Base-by-base conservation (phyloP, 768 basidiomycete genomes). In the Phanerochaete sordida region DNA sequence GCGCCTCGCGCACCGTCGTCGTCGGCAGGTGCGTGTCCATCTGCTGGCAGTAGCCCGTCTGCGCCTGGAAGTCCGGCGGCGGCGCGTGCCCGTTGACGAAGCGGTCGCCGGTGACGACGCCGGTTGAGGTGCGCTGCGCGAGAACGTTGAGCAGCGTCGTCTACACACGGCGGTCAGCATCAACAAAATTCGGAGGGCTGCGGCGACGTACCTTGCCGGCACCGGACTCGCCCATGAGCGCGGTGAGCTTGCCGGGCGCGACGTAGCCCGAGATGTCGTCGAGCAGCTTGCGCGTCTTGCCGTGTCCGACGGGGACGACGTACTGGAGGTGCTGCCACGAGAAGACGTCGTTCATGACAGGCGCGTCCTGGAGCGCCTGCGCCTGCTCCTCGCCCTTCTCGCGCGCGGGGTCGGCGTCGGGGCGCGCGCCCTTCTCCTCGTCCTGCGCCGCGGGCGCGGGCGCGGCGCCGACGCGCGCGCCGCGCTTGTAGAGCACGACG, bases 1-100 rank as follows among this genome's bases (percentile, higher is more conserved):
- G 75, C 0, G 92, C 91, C 68, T 95, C 91, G 27, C 90, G 83
- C 15, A 95, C 91, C 3, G 91, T 94, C 1, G 84, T 74, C 9
- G 86, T 84, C 26, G 84, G 81, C 26, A 87, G 78, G 73, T 95
- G 93, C 0, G 85, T 87, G 64, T 93, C 91, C 79, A 84, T 84
- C 68, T 96, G 94, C 67, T 95, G 91, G 60, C 87, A 90, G 67
- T 93, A 95, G 0, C 91, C 92, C 50, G 84, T 85, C 72, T 84
- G 84, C 62, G 84, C 75, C 69, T 79, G 75, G 68, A 82, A 84
- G 56, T 84, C 80, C 0, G 72, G 61, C 2, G 82, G 81, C 2
- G 79, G 65, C 21, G 72, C 59, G 8, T 75, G 70, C 1, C 80
- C 73, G 68, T 84, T 72, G 69, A 84, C 76, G 73, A 80, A 66